Percentiles rank a stretch among this genome's conserved stretches.
Conservation (phyloP, 805 yeast genomes). For the Gaillardinia entomophila region DNA sequence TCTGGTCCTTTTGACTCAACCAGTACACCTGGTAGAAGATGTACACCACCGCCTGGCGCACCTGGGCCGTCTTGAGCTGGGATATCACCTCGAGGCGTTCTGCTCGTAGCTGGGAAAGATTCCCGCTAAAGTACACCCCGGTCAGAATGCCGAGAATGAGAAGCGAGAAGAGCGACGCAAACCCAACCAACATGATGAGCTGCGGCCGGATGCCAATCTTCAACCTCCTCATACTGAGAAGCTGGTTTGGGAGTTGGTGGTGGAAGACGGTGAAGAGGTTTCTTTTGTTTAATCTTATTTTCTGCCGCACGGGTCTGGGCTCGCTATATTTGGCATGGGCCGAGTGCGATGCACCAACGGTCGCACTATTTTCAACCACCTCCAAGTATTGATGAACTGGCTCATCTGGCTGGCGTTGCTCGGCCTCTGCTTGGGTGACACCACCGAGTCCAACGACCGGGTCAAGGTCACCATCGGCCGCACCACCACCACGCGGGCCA, state of each 20-base stretch:
- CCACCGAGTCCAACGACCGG: not conserved
- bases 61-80: slow-evolving; percentile 73
- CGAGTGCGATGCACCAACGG: no score
- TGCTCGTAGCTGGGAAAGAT: slow-evolving; percentile 55
- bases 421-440: no score
- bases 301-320: no score
- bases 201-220: slow-evolving; percentile 71
- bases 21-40: slow-evolving; percentile 65
- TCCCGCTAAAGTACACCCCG: slow-evolving; percentile 63
- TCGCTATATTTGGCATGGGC: no score
- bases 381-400: no score
- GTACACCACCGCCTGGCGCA: slow-evolving; percentile 59
- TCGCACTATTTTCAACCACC: no score
- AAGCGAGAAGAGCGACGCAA: slow-evolving; percentile 65
- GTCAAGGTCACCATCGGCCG: not conserved
- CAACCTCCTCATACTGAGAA: slow-evolving; percentile 25
- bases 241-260: no score
- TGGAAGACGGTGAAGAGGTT: no score
- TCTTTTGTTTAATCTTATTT: no score
- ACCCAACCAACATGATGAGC: slow-evolving; percentile 62
- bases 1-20: slow-evolving; percentile 53
- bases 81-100: slow-evolving; percentile 75
- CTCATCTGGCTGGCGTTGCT: no score
- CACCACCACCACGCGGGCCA: not conserved
- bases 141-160: slow-evolving; percentile 69